Evolutionary conservation across 768 basidiomycete genomes (phyloP).

Genomic region (Boletus eberwhitei): DNA sequence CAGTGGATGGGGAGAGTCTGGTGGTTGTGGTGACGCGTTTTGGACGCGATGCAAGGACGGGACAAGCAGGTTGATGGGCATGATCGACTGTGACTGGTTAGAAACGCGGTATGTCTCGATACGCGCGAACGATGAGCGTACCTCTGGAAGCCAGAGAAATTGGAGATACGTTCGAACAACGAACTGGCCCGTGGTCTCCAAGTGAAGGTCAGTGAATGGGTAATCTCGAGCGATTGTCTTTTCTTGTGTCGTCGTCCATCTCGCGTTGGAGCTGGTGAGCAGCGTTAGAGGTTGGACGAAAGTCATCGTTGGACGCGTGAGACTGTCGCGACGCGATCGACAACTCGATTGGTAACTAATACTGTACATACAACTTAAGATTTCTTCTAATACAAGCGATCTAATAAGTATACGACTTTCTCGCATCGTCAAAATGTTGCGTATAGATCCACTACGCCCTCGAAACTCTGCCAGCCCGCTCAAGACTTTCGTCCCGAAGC

Average conservation of each 20-base stretch:
- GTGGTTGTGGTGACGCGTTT: conserved; percentile 27
- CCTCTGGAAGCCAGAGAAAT: conserved; percentile 77
- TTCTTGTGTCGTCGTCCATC: conserved; percentile 61
- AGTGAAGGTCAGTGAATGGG: conserved; percentile 44
- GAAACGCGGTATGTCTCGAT: background rate
- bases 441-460: background rate
- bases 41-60: conserved; percentile 54
- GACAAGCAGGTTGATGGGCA: conserved; percentile 59
- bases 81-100: conserved; percentile 53
- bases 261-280: conserved; percentile 24
- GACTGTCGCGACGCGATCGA: background rate
- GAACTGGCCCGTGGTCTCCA: conserved; percentile 53
- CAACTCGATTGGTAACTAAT: background rate
- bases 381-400: background rate
- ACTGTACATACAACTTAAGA: background rate
- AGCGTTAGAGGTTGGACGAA: conserved; percentile 20
- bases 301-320: conserved; percentile 13
- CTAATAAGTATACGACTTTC: background rate
- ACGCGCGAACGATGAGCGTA: conserved; percentile 24
- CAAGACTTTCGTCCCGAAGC: conserved; percentile 67
- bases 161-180: conserved; percentile 67
- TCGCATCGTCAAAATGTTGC: background rate
- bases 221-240: conserved; percentile 53
- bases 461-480: conserved; percentile 63
- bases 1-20: conserved; percentile 46